Conservation (phyloP, 495 filamentous ascomycete species). For the Penicillium maclennaniae region DNA sequence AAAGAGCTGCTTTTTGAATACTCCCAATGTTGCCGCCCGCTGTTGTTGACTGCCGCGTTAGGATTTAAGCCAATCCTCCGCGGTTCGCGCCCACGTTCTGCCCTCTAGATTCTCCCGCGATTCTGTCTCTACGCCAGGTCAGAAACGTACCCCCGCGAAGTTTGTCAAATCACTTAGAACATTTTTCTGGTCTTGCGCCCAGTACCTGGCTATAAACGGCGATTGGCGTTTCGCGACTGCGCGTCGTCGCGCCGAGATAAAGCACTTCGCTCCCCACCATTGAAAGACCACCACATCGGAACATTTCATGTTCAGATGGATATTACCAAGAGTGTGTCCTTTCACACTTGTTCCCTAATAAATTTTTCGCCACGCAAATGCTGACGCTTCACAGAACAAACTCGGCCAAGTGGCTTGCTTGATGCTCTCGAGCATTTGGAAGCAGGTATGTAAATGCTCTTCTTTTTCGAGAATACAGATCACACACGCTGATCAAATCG, state of each 20-base stretch:
- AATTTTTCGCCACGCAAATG: no score
- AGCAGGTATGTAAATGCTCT: slow-evolving; percentile 31
- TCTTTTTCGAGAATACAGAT: neutral
- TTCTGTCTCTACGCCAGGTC: neutral
- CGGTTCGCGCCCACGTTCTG: slow-evolving; percentile 16
- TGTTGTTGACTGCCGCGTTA: slow-evolving; percentile 24
- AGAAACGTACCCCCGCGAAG: neutral
- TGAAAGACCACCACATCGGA: neutral
- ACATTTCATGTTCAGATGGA: neutral
- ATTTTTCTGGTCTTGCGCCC: neutral
- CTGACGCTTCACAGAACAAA: slow-evolving; percentile 8
- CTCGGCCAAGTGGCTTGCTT: slow-evolving; percentile 25
- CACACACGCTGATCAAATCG: slow-evolving; percentile 5
- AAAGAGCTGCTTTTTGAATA: no score
- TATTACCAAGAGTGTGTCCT: neutral
- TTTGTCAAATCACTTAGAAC: neutral
- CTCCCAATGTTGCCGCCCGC: neutral
- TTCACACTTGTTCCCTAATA: neutral
- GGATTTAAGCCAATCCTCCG: slow-evolving; percentile 16
- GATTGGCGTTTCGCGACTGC: neutral
- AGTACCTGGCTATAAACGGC: neutral
- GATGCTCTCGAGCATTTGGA: slow-evolving; percentile 43
- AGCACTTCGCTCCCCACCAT: neutral
- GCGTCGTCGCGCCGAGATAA: slow-evolving; percentile 6
- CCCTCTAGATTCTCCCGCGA: slow-evolving; percentile 10